phyloP scores from a whole-genome alignment of 176 grass and related monocot genomes.

The Triticum timopheevii region DNA sequence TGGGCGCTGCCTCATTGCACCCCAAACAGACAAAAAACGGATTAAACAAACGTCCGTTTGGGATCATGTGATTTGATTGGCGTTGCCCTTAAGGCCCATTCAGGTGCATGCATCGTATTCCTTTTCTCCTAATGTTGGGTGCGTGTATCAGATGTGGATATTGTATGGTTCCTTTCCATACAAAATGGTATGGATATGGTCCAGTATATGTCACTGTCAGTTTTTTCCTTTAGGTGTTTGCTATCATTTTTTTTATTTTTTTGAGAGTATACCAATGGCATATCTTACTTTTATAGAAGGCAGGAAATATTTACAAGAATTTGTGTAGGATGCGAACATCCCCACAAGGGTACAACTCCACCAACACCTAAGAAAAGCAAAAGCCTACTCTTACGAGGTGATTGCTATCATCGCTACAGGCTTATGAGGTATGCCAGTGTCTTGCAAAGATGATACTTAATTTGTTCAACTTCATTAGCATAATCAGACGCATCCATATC shows the following conservation, averaged over 20 bases:
- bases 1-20: too few species aligned
- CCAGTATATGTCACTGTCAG: background rate
- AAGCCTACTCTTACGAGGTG: too few species aligned
- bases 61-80: too few species aligned
- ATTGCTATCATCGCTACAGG: background rate
- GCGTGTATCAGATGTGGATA: constrained; percentile 23
- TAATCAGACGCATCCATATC: background rate
- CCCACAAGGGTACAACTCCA: too few species aligned
- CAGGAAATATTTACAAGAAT: too few species aligned
- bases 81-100: background rate
- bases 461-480: constrained; percentile 2
- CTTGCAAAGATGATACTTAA: background rate
- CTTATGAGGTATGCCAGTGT: background rate
- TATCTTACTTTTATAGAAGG: too few species aligned
- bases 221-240: background rate
- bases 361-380: too few species aligned
- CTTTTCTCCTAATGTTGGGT: too few species aligned
- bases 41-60: too few species aligned
- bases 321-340: too few species aligned
- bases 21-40: too few species aligned
- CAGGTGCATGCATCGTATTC: background rate
- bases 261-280: too few species aligned
- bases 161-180: background rate
- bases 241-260: background rate
- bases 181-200: constrained; percentile 8